Evolutionary conservation across 2,329 filamentous ascomycete species (phyloP).

Genomic region (Claviceps sp.): DNA sequence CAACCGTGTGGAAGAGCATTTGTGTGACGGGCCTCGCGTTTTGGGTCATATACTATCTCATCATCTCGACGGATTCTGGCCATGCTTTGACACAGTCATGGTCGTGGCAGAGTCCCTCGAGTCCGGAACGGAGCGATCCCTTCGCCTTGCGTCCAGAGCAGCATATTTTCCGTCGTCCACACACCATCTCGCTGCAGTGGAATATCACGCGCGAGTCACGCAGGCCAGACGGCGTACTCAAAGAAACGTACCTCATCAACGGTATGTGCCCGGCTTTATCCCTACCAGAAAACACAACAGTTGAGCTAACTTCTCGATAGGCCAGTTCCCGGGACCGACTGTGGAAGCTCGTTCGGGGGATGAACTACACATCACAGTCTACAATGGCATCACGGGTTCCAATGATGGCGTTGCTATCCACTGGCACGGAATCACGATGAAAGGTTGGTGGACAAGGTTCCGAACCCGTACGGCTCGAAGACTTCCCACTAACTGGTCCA

Average conservation of each 20-base stretch:
- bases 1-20: not conserved
- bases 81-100: not conserved
- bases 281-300: not conserved
- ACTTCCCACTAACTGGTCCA: slow-evolving; percentile 11
- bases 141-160: slow-evolving; percentile 25
- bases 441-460: slow-evolving; percentile 19
- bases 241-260: slow-evolving; percentile 36
- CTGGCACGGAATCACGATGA: slow-evolving; percentile 57
- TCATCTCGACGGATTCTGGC: slow-evolving; percentile 2
- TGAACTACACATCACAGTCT: slow-evolving; percentile 25
- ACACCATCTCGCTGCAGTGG: slow-evolving; percentile 22
- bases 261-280: slow-evolving; percentile 13
- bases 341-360: slow-evolving; percentile 32
- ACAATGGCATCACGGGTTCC: slow-evolving; percentile 20
- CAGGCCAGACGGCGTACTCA: slow-evolving; percentile 35
- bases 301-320: slow-evolving; percentile 3
- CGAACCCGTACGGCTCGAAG: no score
- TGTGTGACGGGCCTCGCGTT: not conserved
- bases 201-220: slow-evolving; percentile 23
- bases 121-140: not conserved
- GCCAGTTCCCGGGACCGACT: slow-evolving; percentile 29
- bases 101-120: not conserved
- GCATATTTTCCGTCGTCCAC: slow-evolving; percentile 23
- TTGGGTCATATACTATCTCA: slow-evolving; percentile 10
- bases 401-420: slow-evolving; percentile 39